Percentiles rank a stretch among this genome's conserved stretches.
phyloP scores from a whole-genome alignment of 208 protist genomes.

The Acanthamoeba polyphaga region DNA sequence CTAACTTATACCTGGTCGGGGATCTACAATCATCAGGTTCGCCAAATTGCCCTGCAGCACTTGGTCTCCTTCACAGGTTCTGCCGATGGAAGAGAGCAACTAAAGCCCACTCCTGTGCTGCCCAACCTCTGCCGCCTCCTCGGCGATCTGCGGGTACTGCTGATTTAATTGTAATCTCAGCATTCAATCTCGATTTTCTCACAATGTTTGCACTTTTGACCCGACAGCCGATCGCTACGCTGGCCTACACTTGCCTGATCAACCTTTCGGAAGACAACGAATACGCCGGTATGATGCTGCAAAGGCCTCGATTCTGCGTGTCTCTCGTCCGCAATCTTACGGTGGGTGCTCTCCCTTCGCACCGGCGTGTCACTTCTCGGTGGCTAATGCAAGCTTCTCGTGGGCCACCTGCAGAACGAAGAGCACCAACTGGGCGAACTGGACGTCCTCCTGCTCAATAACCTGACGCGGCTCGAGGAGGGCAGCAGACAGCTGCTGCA shows the following conservation, averaged over 20 bases:
- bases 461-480: slow-evolving; percentile 65
- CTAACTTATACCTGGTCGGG: no score
- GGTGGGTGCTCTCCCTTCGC: slow-evolving; percentile 7
- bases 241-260: slow-evolving; percentile 73
- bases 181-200: neutral
- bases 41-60: slow-evolving; percentile 72
- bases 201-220: neutral
- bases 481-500: slow-evolving; percentile 66
- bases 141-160: slow-evolving; percentile 42
- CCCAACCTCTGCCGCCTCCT: slow-evolving; percentile 48
- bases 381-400: neutral
- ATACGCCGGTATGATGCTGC: slow-evolving; percentile 9
- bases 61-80: slow-evolving; percentile 41
- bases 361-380: neutral
- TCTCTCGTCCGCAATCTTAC: slow-evolving; percentile 47
- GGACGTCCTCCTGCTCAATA: slow-evolving; percentile 52
- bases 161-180: neutral
- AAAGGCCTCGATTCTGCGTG: slow-evolving; percentile 24
- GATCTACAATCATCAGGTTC: neutral
- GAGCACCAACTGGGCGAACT: slow-evolving; percentile 72
- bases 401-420: neutral
- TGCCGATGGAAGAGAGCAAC: slow-evolving; percentile 14
- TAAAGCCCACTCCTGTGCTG: slow-evolving; percentile 26
- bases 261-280: slow-evolving; percentile 73
- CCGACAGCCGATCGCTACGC: slow-evolving; percentile 43